Evolutionary conservation across 352 stramenopile species (phyloP).

Genomic region (Pythium utonaiense): DNA sequence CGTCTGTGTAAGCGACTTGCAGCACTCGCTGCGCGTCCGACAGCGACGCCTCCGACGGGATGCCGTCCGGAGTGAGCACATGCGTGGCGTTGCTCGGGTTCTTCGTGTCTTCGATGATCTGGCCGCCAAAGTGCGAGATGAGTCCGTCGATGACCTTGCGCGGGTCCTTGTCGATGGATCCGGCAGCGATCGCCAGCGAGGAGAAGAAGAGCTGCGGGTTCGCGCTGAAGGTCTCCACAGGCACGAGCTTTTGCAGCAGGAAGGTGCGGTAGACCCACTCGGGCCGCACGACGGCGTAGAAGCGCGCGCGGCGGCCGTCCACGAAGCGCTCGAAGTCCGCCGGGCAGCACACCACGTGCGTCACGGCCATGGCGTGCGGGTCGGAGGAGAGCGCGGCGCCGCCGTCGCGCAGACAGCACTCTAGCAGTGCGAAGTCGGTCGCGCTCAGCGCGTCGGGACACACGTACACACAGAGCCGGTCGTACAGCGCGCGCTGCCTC

Average conservation of each 20-base stretch:
- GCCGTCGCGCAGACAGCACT: slow-evolving; percentile 62
- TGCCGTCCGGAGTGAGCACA: slow-evolving; percentile 61
- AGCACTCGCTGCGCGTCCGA: slow-evolving; percentile 39
- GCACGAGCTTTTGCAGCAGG: slow-evolving; percentile 54
- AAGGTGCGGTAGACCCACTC: slow-evolving; percentile 82
- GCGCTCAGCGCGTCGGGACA: slow-evolving; percentile 42
- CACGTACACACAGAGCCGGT: slow-evolving; percentile 45
- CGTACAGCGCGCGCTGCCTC: slow-evolving; percentile 47
- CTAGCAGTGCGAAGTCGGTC: slow-evolving; percentile 37
- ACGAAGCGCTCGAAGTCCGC: slow-evolving; percentile 48
- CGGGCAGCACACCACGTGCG: slow-evolving; percentile 73
- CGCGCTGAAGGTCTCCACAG: slow-evolving; percentile 71
- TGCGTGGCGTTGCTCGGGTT: slow-evolving; percentile 57
- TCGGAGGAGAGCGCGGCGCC: slow-evolving; percentile 46
- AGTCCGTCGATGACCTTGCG: slow-evolving; percentile 77
- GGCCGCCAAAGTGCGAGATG: slow-evolving; percentile 78
- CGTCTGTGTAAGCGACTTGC: slow-evolving; percentile 42
- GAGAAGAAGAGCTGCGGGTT: slow-evolving; percentile 77
- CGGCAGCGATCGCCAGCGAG: slow-evolving; percentile 64
- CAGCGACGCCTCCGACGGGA: slow-evolving; percentile 16
- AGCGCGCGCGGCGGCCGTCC: slow-evolving; percentile 50
- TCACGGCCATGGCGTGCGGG: slow-evolving; percentile 28
- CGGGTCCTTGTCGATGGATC: slow-evolving; percentile 74
- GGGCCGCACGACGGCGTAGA: slow-evolving; percentile 68
- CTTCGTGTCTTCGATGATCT: slow-evolving; percentile 57